Conservation (phyloP, 2,329 filamentous ascomycete genomes). For the Trichoderma aggressivum region DNA sequence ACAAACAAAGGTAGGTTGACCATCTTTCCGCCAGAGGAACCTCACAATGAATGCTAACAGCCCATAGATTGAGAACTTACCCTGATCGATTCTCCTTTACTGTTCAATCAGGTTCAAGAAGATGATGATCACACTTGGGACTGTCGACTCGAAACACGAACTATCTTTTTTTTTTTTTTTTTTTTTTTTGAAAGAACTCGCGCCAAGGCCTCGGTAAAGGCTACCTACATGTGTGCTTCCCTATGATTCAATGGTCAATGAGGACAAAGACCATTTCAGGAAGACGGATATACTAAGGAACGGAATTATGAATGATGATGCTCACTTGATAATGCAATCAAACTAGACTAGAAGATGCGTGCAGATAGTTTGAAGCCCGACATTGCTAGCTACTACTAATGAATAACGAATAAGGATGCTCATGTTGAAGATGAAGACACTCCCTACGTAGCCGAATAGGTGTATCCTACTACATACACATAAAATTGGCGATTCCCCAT, state of each 20-base stretch:
- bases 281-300: neutral
- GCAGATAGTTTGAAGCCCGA: neutral
- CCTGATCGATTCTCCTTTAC: neutral
- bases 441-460: too few species aligned
- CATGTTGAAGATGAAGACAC: neutral
- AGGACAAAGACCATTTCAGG: neutral
- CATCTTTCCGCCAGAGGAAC: neutral
- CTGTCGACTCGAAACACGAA: neutral
- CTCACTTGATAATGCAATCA: neutral
- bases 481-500: neutral
- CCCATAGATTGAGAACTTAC: neutral
- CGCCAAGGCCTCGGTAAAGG: neutral
- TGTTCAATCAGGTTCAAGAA: neutral
- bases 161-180: neutral
- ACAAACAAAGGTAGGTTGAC: neutral
- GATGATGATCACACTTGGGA: neutral
- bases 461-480: neutral
- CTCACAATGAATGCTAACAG: neutral
- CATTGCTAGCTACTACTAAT: neutral
- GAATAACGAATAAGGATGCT: neutral
- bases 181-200: neutral
- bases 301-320: neutral
- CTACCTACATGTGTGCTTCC: neutral
- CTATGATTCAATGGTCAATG: neutral
- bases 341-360: neutral